Evolutionary conservation across 2,329 filamentous ascomycete species (phyloP).

Genomic region (Ophiostoma angusticollis): DNA sequence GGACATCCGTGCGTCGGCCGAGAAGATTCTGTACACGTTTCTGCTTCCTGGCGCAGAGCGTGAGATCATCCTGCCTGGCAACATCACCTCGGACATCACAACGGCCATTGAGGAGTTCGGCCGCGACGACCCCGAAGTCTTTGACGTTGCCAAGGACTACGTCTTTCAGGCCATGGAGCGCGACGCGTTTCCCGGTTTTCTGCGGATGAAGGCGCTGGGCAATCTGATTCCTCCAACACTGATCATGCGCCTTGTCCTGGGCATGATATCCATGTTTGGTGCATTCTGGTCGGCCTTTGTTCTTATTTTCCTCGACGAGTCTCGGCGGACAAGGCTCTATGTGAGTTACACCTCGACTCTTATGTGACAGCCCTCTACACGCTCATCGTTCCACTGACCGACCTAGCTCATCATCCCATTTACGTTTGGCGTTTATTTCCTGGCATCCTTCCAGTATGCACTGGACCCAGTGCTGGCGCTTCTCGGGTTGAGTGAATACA

Average conservation of each 20-base stretch:
- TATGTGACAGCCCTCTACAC: conserved; percentile 13
- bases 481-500: conserved; percentile 89
- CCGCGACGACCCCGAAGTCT: conserved; percentile 91
- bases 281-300: conserved; percentile 91
- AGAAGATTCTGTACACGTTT: conserved; percentile 98
- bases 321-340: conserved; percentile 66
- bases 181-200: conserved; percentile 95
- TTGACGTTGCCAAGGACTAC: conserved; percentile 95
- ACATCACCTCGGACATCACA: conserved; percentile 76
- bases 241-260: conserved; percentile 72
- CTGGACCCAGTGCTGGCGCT: conserved; percentile 85
- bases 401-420: conserved; percentile 66
- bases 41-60: conserved; percentile 88
- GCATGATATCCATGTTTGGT: conserved; percentile 74
- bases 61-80: conserved; percentile 84
- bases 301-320: conserved; percentile 78
- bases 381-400: not conserved
- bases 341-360: too few relatives aligned
- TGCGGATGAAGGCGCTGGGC: conserved; percentile 86
- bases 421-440: conserved; percentile 76
- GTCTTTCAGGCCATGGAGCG: conserved; percentile 99
- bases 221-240: conserved; percentile 89
- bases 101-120: conserved; percentile 79
- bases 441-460: conserved; percentile 88
- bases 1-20: conserved; percentile 84